Percentiles rank a stretch among this genome's conserved stretches.
Conservation (phyloP, 2,329 filamentous ascomycete genomes). For the Cladosporium halotolerans region DNA sequence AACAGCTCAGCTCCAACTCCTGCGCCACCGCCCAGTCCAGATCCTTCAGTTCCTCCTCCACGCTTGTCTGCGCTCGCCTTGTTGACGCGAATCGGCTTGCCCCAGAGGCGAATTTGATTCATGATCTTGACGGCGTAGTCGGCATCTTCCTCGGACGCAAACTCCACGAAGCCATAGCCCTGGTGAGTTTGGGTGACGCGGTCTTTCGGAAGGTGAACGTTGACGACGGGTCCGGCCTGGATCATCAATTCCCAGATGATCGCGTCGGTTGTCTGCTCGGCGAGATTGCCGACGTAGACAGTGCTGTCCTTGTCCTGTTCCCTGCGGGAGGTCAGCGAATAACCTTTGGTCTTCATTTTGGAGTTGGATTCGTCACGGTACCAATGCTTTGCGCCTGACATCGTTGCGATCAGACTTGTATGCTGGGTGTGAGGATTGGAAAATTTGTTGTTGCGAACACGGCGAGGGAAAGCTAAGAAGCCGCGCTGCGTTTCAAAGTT, state of each 20-base stretch:
- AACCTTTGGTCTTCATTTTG: no score
- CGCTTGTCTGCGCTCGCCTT: conserved; percentile 92
- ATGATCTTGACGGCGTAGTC: conserved; percentile 95
- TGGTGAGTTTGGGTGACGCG: conserved; percentile 95
- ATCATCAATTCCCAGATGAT: conserved; percentile 98
- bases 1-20: conserved; percentile 89
- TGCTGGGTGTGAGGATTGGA: conserved; percentile 15
- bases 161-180: conserved; percentile 98
- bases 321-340: conserved; percentile 27
- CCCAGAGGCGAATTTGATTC: conserved; percentile 89
- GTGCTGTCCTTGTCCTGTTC: conserved; percentile 98
- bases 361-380: conserved; percentile 33
- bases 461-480: no score
- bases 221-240: conserved; percentile 93
- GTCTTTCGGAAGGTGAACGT: conserved; percentile 97
- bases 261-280: conserved; percentile 86
- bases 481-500: no score
- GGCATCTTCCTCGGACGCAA: conserved; percentile 88
- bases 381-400: conserved; percentile 73
- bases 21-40: conserved; percentile 89
- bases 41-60: conserved; percentile 83
- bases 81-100: conserved; percentile 94
- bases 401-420: conserved; percentile 34
- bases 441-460: neutral
- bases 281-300: conserved; percentile 96